Base-by-base conservation (phyloP, 768 basidiomycete species). In the Russula compacta region DNA sequence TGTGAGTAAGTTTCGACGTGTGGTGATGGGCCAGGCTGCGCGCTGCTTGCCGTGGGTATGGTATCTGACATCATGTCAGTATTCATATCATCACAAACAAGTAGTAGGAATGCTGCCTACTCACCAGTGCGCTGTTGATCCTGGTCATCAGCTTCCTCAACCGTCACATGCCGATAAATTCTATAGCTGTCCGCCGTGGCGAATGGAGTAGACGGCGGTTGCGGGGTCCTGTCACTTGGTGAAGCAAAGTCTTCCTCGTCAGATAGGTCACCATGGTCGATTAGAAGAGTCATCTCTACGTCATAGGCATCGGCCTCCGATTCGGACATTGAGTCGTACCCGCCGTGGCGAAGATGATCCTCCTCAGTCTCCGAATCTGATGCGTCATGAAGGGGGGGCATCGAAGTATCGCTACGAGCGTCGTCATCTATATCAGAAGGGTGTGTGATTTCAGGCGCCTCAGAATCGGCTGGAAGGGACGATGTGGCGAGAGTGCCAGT, bases 261-360 rank as follows among this genome's bases (percentile, higher is more conserved):
- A 19, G 59, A 61, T 14, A 14, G 11, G n/a, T 49, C 42, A 2
- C 39, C 61, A 3, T 64, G 58, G 14, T 61, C 63, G 21, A 38
- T 7, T 2, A 53, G 42, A 19, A 64, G 62, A 6, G 52, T 40
- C 65, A 66, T 66, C 56, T 66, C 65, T 6, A 66, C 63, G 19
- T 66, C 65, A 29, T 49, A 38, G 40, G 65, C 65, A 57, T 66
- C 65, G 24, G 24, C 58, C 15, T 64, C 62, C 21, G 63, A 64
- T 9, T 64, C 60, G 32, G 63, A 64, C 51, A 49, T 62, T 29
- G 40, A 42, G 29, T 64, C 63, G 15, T 64, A 43, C 29, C 24
- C 51, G 42, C 39, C 33, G 12, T 5, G n/a, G 38, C 11, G 46
- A 38, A 58, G 5, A 29, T 53, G 38, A 50, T 58, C 44, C 35